Evolutionary conservation across 163 green algal genomes (phyloP).

Genomic region (Volvox carteri): DNA sequence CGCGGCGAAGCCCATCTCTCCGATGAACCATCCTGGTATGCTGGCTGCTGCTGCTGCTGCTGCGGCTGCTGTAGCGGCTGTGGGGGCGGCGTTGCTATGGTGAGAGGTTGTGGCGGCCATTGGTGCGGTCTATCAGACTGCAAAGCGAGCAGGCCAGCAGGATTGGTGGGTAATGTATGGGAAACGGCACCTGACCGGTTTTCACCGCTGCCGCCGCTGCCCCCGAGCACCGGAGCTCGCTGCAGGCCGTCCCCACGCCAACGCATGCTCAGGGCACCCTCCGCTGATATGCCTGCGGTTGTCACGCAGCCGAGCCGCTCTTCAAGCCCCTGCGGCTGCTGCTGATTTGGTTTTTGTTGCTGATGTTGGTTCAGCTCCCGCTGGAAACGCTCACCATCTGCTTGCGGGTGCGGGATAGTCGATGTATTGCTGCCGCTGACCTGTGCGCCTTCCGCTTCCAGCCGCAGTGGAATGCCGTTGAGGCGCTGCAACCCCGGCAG

Average conservation of each 20-base stretch:
- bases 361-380: no score
- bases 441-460: not conserved
- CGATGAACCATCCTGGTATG: not conserved
- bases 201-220: no score
- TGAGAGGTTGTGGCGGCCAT: not conserved
- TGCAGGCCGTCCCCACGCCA: no score
- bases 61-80: not conserved
- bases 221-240: no score
- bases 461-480: conserved; percentile 19
- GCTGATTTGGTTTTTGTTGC: no score
- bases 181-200: no score
- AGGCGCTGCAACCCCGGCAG: not conserved
- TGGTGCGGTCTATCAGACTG: not conserved
- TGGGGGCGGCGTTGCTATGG: not conserved
- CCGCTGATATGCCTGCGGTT: no score
- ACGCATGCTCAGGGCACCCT: no score
- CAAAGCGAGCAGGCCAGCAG: not conserved
- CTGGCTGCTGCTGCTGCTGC: conserved; percentile 14
- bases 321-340: not conserved
- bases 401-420: not conserved
- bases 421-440: not conserved
- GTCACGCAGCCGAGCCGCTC: no score
- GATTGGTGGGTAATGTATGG: no score
- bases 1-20: not conserved
- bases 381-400: not conserved